phyloP scores from a whole-genome alignment of 169 alveolate species.

The Eimeria zaria region DNA sequence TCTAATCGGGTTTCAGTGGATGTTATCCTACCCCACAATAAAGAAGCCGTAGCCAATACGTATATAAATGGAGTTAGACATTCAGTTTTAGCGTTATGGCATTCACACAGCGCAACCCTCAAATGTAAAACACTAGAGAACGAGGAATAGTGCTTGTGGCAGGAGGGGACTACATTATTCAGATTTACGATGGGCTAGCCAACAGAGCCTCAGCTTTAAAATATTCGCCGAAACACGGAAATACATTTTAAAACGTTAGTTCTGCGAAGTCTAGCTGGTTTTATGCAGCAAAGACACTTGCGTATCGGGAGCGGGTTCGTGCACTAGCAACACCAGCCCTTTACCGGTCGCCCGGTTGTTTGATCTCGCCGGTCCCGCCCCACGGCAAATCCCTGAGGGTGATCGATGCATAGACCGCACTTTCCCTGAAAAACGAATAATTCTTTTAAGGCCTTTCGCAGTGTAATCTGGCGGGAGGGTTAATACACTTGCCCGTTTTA shows the following conservation, averaged over 20 bases:
- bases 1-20: too few relatives aligned
- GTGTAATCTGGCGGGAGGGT: neutral
- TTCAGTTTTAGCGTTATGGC: too few relatives aligned
- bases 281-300: neutral
- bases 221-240: neutral
- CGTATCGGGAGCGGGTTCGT: neutral
- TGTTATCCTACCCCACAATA: too few relatives aligned
- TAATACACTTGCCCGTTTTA: neutral
- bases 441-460: neutral
- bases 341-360: neutral
- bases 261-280: neutral
- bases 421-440: neutral
- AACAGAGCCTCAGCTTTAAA: neutral
- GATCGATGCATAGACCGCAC: neutral
- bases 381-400: neutral
- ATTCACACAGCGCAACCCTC: too few relatives aligned
- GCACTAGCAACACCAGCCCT: neutral
- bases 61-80: too few relatives aligned
- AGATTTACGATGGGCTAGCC: neutral
- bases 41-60: too few relatives aligned
- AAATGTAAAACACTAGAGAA: neutral
- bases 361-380: neutral
- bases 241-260: neutral
- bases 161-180: neutral
- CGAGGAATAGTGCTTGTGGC: neutral